phyloP scores from a whole-genome alignment of 129 eudicot species.

The Flaveria ramosissima region DNA sequence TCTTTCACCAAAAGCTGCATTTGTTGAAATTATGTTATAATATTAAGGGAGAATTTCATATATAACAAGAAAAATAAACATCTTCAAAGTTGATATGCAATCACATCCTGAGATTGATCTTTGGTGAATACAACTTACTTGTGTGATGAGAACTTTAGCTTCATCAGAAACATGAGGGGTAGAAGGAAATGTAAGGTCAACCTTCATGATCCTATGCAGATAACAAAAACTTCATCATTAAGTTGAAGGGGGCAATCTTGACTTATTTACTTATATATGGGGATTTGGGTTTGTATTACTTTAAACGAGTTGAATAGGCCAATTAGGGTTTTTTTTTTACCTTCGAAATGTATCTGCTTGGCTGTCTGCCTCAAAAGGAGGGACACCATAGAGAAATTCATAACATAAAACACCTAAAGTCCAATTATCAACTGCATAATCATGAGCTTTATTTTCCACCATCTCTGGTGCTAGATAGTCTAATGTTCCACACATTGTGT shows the following conservation, averaged over 20 bases:
- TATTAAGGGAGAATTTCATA: background rate
- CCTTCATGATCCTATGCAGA: conserved; percentile 68
- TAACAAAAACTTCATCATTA: conserved; percentile 2
- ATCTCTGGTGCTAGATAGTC: conserved; percentile 96
- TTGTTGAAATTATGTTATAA: background rate
- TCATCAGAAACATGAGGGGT: conserved; percentile 64
- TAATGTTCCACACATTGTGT: conserved; percentile 94
- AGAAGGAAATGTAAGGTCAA: conserved; percentile 79
- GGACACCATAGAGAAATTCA: conserved; percentile 82
- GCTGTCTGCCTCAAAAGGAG: conserved; percentile 92
- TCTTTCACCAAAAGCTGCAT: conserved; percentile 95
- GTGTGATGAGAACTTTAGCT: conserved; percentile 74
- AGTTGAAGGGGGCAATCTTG: conserved; percentile 7
- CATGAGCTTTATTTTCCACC: conserved; percentile 97
- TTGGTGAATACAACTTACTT: conserved; percentile 38
- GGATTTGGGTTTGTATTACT: background rate
- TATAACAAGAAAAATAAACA: background rate
- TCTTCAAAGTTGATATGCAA: background rate
- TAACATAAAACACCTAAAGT: conserved; percentile 86
- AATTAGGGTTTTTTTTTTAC: conserved; percentile 34
- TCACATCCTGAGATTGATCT: background rate
- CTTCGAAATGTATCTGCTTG: conserved; percentile 80
- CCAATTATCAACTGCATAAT: conserved; percentile 94
- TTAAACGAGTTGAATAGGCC: conserved; percentile 6
- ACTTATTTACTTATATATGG: background rate